These are phyloP conservation scores for Puccinia sorghi DNA, from an alignment of 1,284 basidiomycete species.

Conservation along the genomic window DNA sequence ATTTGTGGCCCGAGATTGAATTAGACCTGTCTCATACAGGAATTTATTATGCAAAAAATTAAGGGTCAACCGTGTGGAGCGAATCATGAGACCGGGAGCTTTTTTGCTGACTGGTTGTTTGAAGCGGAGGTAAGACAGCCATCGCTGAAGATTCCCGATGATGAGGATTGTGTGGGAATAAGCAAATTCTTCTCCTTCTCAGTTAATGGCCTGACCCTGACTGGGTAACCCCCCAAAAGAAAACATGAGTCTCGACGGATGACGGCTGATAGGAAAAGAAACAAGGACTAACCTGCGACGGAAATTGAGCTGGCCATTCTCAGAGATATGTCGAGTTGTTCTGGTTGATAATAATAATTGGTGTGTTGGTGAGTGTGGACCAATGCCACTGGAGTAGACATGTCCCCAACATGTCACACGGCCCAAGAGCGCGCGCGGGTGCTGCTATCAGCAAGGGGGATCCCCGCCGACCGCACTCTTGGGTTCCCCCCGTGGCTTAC, in stretches of 20 bases:
- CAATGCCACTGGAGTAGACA: background rate
- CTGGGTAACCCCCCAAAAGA: conserved; percentile 60
- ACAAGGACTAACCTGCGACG: conserved; percentile 68
- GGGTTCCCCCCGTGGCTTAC: too few species aligned
- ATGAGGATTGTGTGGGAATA: conserved; percentile 63
- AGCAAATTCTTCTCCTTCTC: conserved; percentile 77
- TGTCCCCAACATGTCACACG: too few species aligned
- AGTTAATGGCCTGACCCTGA: conserved; percentile 85
- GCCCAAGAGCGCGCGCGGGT: too few species aligned
- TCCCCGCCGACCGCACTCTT: too few species aligned
- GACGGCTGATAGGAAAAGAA: conserved; percentile 25
- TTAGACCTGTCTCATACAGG: background rate
- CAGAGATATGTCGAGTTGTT: background rate
- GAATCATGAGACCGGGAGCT: background rate
- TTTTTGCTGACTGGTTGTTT: conserved; percentile 20
- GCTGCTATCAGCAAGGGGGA: too few species aligned
- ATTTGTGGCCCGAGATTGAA: conserved; percentile 31
- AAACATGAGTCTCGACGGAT: too few species aligned
- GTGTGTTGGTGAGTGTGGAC: too few species aligned
- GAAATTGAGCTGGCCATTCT: conserved; percentile 66
- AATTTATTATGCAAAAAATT: too few species aligned
- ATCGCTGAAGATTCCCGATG: conserved; percentile 74
- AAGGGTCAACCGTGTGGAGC: background rate
- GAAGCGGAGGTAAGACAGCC: conserved; percentile 71
- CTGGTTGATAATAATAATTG: background rate